Evolutionary conservation across 2,329 filamentous ascomycete species (phyloP), one percentile per base, ranked within the genome.

Genomic region (Cadophora malorum): DNA sequence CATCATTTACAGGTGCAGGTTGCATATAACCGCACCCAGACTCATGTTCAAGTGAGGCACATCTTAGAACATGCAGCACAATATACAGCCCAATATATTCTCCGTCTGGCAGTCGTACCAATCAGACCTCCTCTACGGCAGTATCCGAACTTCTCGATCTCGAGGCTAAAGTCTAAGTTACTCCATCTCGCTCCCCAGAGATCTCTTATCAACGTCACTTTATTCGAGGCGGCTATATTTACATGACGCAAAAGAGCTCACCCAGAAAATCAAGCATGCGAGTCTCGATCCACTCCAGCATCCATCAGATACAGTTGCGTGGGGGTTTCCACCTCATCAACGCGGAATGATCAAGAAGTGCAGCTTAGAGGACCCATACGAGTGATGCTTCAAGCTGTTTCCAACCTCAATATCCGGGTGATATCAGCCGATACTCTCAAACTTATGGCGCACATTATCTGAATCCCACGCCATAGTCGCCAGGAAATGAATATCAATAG

Each of bases 211-310:
- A 61, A 50, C 50, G 33, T 59, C 35, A 72, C 62, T 69, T 38
- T 68, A 67, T 65, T 70, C 59, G 67, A 72, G 58, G 71, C 71
- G 68, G 67, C 60, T 71, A 71, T 68, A 66, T 70, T 62, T 64
- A 65, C 63, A 55, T 64, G 53, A 66, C n/a, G 47, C 50, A 55
- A 33, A 60, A 58, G 31, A 47, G 12, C 56, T 38, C 16, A 25
- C 19, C 49, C 61, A 59, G 49, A 62, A 47, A 67, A 60, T 65
- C 28, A 33, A 56, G 14, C 56, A 59, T 58, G 28, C 61, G 62
- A 47, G 60, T 64, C 47, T n/a, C 61, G 59, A 66, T 58, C 49
- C 49, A 65, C 58, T 45, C 28, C 50, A 63, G 38, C 63, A 58
- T 61, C 38, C 35, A 56, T 31, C 53, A 38, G 62, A 67, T 62